phyloP scores from a whole-genome alignment of 2,329 filamentous ascomycete genomes.

The Sphaerulina musiva region DNA sequence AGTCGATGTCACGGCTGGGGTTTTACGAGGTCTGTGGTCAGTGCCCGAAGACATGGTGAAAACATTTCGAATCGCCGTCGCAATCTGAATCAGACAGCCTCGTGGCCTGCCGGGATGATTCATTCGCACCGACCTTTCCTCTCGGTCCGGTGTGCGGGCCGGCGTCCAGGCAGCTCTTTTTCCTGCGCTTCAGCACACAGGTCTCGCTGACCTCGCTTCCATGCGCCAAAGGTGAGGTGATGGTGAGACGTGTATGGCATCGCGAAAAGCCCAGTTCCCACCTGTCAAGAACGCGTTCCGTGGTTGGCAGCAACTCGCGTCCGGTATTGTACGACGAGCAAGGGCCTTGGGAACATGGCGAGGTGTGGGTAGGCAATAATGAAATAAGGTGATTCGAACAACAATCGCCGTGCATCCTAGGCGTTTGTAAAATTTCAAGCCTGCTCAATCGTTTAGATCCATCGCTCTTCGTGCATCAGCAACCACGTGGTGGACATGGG shows the following conservation, averaged over 20 bases:
- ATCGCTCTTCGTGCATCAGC: background rate
- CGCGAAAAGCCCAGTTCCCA: background rate
- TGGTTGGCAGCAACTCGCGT: background rate
- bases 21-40: background rate
- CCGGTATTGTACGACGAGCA: background rate
- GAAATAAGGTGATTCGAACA: background rate
- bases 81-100: constrained; percentile 3
- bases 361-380: background rate
- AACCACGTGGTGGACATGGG: constrained; percentile 15
- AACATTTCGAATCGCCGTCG: constrained; percentile 10
- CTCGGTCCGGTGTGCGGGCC: constrained; percentile 1
- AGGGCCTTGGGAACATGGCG: background rate
- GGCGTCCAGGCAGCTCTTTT: background rate
- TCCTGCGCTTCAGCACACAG: background rate
- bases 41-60: background rate
- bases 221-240: background rate
- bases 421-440: background rate
- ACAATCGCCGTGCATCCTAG: background rate
- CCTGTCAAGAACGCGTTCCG: constrained; percentile 1
- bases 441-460: background rate
- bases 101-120: constrained; percentile 10
- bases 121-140: background rate
- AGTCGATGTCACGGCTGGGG: background rate
- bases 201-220: background rate
- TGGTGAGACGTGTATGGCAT: background rate